Evolutionary conservation across 306 rosid genomes (phyloP).

Genomic region (Lagenaria siceraria): DNA sequence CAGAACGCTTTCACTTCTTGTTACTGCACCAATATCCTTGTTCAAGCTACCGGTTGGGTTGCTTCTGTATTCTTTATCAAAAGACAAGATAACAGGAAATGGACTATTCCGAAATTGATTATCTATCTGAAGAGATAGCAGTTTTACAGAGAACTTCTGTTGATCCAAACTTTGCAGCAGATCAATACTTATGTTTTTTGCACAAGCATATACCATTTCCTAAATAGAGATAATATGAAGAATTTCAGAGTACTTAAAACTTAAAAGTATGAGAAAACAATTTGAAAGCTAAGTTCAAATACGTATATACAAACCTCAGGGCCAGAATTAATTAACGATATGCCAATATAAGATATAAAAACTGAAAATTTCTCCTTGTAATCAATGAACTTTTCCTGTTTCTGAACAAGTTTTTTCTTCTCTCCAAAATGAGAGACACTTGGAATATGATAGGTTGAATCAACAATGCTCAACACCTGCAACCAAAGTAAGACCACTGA

Average conservation of each 20-base stretch:
- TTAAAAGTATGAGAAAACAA: background rate
- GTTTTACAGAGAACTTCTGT: conserved; percentile 52
- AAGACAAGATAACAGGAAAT: conserved; percentile 82
- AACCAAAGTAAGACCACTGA: conserved; percentile 8
- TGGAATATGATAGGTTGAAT: conserved; percentile 58
- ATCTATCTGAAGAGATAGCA: conserved; percentile 70
- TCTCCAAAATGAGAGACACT: conserved; percentile 23
- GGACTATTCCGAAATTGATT: conserved; percentile 84
- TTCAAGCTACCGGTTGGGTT: conserved; percentile 24
- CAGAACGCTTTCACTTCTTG: conserved; percentile 29
- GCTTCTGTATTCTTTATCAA: conserved; percentile 41
- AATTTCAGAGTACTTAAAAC: background rate
- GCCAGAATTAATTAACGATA: conserved; percentile 62
- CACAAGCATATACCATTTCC: conserved; percentile 76
- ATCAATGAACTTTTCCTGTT: conserved; percentile 38
- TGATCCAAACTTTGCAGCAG: conserved; percentile 78
- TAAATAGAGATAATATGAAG: conserved; percentile 20
- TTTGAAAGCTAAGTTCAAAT: conserved; percentile 1
- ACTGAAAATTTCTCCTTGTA: conserved; percentile 64
- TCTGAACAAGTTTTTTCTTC: conserved; percentile 37
- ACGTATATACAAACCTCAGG: conserved; percentile 47
- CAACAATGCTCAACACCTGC: conserved; percentile 74
- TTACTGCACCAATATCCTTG: conserved; percentile 29
- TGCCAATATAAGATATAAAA: conserved; percentile 52
- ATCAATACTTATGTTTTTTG: conserved; percentile 44